A percentile compares a stretch with the other conserved stretches of the same genome.
Evolutionary conservation across 225 moss, liverwort and hornwort genomes (phyloP).

Genomic region (Pseudoscleropodium purum): DNA sequence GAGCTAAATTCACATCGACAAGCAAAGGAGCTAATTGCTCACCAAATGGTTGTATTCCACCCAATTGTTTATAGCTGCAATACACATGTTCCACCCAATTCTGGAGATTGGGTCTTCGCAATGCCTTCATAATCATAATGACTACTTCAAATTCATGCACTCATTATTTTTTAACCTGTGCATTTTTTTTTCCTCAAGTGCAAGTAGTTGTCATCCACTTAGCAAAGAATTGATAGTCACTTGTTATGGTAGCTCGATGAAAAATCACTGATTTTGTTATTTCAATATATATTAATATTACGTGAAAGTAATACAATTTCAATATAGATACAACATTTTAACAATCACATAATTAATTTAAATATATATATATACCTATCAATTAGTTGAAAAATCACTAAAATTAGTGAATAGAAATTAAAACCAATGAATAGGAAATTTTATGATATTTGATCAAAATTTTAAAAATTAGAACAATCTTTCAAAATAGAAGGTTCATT

Average conservation of each 20-base stretch:
- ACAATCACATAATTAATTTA: no score
- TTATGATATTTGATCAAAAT: not conserved
- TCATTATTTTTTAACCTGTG: not conserved
- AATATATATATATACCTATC: no score
- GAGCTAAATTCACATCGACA: conserved; percentile 10
- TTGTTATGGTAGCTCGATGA: not conserved
- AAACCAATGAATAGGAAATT: not conserved
- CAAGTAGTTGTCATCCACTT: not conserved
- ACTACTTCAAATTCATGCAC: not conserved
- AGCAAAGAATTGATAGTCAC: not conserved
- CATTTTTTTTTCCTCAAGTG: not conserved
- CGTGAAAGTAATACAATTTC: not conserved
- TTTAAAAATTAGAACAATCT: not conserved
- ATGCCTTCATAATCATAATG: not conserved
- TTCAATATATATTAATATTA: not conserved
- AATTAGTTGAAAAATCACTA: not conserved
- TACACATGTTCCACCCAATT: conserved; percentile 6
- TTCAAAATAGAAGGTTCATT: not conserved
- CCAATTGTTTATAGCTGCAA: conserved; percentile 16
- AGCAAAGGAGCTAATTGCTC: not conserved
- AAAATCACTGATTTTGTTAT: not conserved
- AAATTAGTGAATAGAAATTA: not conserved
- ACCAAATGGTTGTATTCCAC: not conserved
- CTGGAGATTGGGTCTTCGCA: conserved; percentile 22
- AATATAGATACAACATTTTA: no score